A percentile compares a stretch with the other conserved stretches of the same genome.
phyloP scores from a whole-genome alignment of 108 stramenopile genomes.

The Skeletonema marinoi region DNA sequence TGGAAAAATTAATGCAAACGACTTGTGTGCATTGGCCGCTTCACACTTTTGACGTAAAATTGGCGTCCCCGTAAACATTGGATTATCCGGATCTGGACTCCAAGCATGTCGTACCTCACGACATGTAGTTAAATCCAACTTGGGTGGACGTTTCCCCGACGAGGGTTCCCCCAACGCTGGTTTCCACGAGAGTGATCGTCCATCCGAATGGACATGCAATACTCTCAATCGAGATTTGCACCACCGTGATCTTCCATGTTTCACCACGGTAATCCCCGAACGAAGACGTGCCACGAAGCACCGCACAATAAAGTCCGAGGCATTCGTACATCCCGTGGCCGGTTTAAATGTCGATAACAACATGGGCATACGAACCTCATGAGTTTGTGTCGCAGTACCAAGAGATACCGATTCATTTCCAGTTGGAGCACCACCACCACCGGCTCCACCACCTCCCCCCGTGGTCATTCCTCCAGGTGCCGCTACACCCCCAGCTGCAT shows the following conservation, averaged over 20 bases:
- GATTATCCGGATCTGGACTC: slow-evolving; percentile 89
- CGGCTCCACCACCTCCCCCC: not conserved
- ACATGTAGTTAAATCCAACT: slow-evolving; percentile 84
- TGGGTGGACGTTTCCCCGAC: slow-evolving; percentile 74
- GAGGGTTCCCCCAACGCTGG: slow-evolving; percentile 86
- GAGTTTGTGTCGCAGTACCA: slow-evolving; percentile 85
- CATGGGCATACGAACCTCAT: slow-evolving; percentile 90
- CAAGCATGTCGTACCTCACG: slow-evolving; percentile 88
- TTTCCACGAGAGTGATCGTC: slow-evolving; percentile 83
- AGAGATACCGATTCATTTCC: slow-evolving; percentile 55
- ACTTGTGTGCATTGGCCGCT: slow-evolving; percentile 89
- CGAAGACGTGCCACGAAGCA: slow-evolving; percentile 88
- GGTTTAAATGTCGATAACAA: slow-evolving; percentile 87
- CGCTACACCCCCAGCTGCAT: not conserved
- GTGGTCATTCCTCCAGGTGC: too few relatives aligned
- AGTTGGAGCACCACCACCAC: not conserved
- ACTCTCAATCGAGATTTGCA: slow-evolving; percentile 87
- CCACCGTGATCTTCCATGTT: slow-evolving; percentile 87
- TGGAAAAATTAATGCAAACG: slow-evolving; percentile 87
- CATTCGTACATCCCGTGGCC: slow-evolving; percentile 91
- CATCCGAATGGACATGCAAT: slow-evolving; percentile 89
- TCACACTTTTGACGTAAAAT: slow-evolving; percentile 90
- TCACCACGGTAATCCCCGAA: slow-evolving; percentile 87
- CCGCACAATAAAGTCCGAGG: slow-evolving; percentile 92
- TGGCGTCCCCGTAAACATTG: slow-evolving; percentile 89